Evolutionary conservation across 2,329 filamentous ascomycete species (phyloP), one percentile per base, ranked within the genome.

Genomic region (Pseudocercospora pini-densiflorae): DNA sequence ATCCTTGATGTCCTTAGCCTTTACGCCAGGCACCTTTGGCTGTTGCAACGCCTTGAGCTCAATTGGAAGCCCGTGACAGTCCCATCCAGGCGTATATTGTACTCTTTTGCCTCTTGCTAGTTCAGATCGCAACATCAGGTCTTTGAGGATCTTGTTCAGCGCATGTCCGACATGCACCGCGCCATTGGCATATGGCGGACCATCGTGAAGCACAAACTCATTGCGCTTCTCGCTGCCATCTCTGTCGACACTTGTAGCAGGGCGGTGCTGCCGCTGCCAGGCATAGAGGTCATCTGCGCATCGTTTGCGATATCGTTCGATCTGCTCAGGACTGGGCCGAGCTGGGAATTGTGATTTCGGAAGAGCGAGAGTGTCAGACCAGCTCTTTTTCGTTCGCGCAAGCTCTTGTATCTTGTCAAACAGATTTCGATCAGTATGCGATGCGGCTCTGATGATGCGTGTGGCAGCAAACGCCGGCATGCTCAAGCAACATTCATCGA

Each of bases 51-150:
- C 95, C 81, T 98, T 99, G 73, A 98, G 86, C 84, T 99, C 95
- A 76, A 99, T 99, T 0, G 95, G 95, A 58, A 99, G 85, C 0
- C 95, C 95, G 82, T 99, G 95, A 72, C 95, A 99, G 78, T 99
- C 96, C 95, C 95, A 99, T 54, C 95, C 94, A 1, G 95, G 95
- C 16, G 93, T 85, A 76, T 96, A 99, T 45, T 89, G 85, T 36
- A 98, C 89, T 68, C 88, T 85, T 72, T 87, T 89, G 19, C 92
- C 95, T 75, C 90, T 86, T 67, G 92, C 88, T 67, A 98, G 82
- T 81, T 97, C 89, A 68, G 90, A 89, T 47, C 95, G 88, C 72
- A 93, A 85, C 68, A 97, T 92, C 75, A 98, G 92, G 80, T 99
- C 95, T 83, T 99, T 99, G 66, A 97, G 84, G 72, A 98, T 90